Evolutionary conservation across 192 early-diverging fungal species (phyloP).

Genomic region (Coemansia sp.): DNA sequence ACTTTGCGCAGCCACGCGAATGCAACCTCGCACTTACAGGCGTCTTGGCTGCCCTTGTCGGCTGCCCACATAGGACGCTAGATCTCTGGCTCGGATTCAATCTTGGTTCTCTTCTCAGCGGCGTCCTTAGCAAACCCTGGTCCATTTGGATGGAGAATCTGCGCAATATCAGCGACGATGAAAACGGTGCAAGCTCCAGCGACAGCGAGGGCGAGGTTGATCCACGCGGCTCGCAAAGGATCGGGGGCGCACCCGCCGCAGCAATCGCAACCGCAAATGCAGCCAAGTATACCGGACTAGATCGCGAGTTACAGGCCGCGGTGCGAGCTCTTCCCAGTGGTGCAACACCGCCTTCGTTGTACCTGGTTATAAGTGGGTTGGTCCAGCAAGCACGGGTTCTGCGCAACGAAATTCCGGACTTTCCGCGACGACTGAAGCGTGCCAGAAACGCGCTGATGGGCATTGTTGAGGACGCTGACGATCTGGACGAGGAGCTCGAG

Average conservation of each 20-base stretch:
- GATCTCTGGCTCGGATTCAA: slow-evolving; percentile 66
- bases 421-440: slow-evolving; percentile 42
- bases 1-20: slow-evolving; percentile 83
- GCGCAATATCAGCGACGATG: slow-evolving; percentile 40
- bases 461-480: slow-evolving; percentile 46
- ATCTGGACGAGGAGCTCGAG: slow-evolving; percentile 47
- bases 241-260: slow-evolving; percentile 40
- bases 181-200: slow-evolving; percentile 12
- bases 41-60: slow-evolving; percentile 77
- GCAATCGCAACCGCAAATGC: slow-evolving; percentile 38
- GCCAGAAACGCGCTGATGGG: slow-evolving; percentile 52
- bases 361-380: slow-evolving; percentile 42
- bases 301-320: slow-evolving; percentile 34
- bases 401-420: slow-evolving; percentile 48
- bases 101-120: slow-evolving; percentile 36
- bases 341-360: slow-evolving; percentile 44
- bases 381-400: slow-evolving; percentile 46
- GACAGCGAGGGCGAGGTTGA: slow-evolving; percentile 47
- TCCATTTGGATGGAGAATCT: slow-evolving; percentile 46
- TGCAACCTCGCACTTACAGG: slow-evolving; percentile 92
- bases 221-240: slow-evolving; percentile 14
- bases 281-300: slow-evolving; percentile 33
- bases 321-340: slow-evolving; percentile 33
- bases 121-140: slow-evolving; percentile 50
- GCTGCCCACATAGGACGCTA: slow-evolving; percentile 70